Evolutionary conservation across 805 yeast genomes (phyloP).

Genomic region (Pichia nakasei): DNA sequence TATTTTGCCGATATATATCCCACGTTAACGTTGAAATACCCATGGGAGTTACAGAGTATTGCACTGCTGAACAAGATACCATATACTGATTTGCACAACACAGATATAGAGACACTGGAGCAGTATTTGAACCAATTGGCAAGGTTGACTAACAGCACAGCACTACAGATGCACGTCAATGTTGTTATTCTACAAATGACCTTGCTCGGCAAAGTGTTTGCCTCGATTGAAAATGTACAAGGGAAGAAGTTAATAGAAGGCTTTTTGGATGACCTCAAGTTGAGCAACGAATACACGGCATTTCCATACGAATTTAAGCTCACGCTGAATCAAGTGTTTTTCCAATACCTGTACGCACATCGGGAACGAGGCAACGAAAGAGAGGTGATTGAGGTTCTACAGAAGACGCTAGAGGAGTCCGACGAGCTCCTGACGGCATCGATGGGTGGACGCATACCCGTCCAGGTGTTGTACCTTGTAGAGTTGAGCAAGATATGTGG

Average conservation of each 20-base stretch:
- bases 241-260: neutral
- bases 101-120: neutral
- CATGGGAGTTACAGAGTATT: conserved; percentile 13
- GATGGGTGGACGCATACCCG: neutral
- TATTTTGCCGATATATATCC: conserved; percentile 8
- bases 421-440: neutral
- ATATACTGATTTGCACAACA: no score
- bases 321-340: neutral
- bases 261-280: neutral
- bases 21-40: conserved; percentile 2
- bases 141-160: neutral
- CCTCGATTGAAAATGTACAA: neutral
- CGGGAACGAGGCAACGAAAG: neutral
- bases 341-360: neutral
- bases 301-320: conserved; percentile 3
- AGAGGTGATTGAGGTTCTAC: neutral
- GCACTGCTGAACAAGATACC: conserved; percentile 7
- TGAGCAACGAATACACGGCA: neutral
- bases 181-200: conserved; percentile 7
- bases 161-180: conserved; percentile 8
- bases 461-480: conserved; percentile 7
- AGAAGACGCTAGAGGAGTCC: neutral
- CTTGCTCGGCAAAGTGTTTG: conserved; percentile 4
- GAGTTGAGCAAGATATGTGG: conserved; percentile 10
- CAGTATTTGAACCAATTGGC: conserved; percentile 1